Conservation (phyloP, 495 filamentous ascomycete genomes). For the Aspergillus mulundensis region DNA sequence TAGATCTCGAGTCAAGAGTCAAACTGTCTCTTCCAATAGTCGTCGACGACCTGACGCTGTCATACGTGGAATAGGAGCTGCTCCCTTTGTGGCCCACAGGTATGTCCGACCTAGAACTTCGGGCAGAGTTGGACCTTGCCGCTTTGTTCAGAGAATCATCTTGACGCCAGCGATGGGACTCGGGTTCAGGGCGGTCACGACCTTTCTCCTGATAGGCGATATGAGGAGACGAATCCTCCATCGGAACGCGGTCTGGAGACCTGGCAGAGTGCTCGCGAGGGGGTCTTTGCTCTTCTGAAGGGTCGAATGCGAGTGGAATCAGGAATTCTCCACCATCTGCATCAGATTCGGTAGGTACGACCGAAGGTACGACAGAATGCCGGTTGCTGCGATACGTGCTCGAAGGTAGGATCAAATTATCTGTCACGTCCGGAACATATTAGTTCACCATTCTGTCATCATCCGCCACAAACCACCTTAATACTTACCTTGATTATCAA, state of each 20-base stretch:
- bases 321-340: constrained; percentile 69
- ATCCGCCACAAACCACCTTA: background rate
- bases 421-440: constrained; percentile 19
- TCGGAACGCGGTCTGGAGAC: constrained; percentile 19
- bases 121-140: constrained; percentile 59
- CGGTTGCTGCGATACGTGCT: constrained; percentile 75
- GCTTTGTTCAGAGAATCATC: constrained; percentile 50
- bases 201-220: constrained; percentile 90
- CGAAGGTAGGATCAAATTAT: constrained; percentile 65
- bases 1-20: constrained; percentile 15
- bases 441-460: background rate
- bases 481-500: constrained; percentile 24
- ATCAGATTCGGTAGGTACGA: constrained; percentile 55
- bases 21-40: constrained; percentile 26
- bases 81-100: constrained; percentile 26
- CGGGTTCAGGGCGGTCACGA: constrained; percentile 49
- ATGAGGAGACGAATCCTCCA: constrained; percentile 62
- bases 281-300: constrained; percentile 61
- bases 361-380: constrained; percentile 62
- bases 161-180: constrained; percentile 40
- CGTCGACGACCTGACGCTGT: constrained; percentile 27
- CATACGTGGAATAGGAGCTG: constrained; percentile 36
- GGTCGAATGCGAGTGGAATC: constrained; percentile 88
- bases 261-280: constrained; percentile 31
- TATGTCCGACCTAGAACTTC: constrained; percentile 60